phyloP scores from a whole-genome alignment of 2,329 filamentous ascomycete genomes.

The Fusarium sp. region DNA sequence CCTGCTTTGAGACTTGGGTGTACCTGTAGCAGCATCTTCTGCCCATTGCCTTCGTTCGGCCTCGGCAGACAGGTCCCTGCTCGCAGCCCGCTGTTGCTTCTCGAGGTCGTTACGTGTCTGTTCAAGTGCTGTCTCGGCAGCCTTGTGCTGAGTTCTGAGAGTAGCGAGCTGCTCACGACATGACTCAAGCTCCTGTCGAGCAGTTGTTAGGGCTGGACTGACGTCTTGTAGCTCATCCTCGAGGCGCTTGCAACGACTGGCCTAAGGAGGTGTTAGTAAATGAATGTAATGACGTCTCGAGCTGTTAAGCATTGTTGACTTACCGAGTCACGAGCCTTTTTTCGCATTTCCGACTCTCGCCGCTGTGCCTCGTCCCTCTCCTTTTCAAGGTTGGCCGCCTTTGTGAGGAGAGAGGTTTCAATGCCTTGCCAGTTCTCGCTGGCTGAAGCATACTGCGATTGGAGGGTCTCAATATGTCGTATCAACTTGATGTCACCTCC shows the following conservation, averaged over 20 bases:
- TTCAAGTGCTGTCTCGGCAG: slow-evolving; percentile 75
- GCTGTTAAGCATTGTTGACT: slow-evolving; percentile 52
- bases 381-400: slow-evolving; percentile 84
- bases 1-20: slow-evolving; percentile 64
- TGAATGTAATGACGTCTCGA: not conserved
- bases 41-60: slow-evolving; percentile 65
- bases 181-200: slow-evolving; percentile 74
- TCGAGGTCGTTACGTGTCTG: slow-evolving; percentile 68
- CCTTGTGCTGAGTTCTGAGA: slow-evolving; percentile 75
- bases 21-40: slow-evolving; percentile 63
- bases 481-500: slow-evolving; percentile 90
- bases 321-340: slow-evolving; percentile 90
- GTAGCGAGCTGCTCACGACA: slow-evolving; percentile 72
- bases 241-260: slow-evolving; percentile 73
- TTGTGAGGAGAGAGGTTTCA: slow-evolving; percentile 85
- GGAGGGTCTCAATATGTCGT: slow-evolving; percentile 93
- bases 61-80: slow-evolving; percentile 55
- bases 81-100: slow-evolving; percentile 59
- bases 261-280: slow-evolving; percentile 61
- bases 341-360: slow-evolving; percentile 88
- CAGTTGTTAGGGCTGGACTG: slow-evolving; percentile 73
- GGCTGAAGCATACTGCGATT: slow-evolving; percentile 94
- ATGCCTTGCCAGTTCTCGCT: slow-evolving; percentile 99
- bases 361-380: slow-evolving; percentile 89
- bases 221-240: slow-evolving; percentile 88